Evolutionary conservation across 2,329 filamentous ascomycete species (phyloP).

Genomic region (Penicillium thymicola): DNA sequence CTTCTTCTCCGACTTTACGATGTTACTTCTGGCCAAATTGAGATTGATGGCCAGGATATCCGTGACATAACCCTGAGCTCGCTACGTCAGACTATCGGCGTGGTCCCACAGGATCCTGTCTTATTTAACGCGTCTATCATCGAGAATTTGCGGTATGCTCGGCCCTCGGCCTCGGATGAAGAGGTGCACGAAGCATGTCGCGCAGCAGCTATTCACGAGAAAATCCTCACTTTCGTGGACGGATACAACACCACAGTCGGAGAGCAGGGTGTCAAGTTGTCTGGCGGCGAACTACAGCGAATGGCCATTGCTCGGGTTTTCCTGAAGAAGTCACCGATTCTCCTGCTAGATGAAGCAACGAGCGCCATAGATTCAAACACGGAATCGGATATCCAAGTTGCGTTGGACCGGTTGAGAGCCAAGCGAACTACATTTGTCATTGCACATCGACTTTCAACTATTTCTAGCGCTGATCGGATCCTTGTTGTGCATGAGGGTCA

Average conservation of each 20-base stretch:
- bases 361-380: constrained; percentile 40
- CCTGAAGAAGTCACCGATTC: constrained; percentile 38
- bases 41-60: constrained; percentile 55
- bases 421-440: constrained; percentile 35
- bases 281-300: constrained; percentile 44
- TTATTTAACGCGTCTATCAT: constrained; percentile 64
- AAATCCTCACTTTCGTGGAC: constrained; percentile 38
- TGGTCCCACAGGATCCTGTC: constrained; percentile 62
- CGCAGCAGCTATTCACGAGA: constrained; percentile 36
- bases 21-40: constrained; percentile 46
- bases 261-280: constrained; percentile 34
- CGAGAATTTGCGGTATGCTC: constrained; percentile 62
- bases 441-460: constrained; percentile 40
- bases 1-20: constrained; percentile 55
- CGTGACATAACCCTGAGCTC: constrained; percentile 56
- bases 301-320: constrained; percentile 45
- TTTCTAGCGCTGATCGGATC: constrained; percentile 27
- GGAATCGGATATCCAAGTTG: constrained; percentile 26
- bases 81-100: constrained; percentile 56
- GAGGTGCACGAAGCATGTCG: constrained; percentile 35
- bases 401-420: constrained; percentile 15
- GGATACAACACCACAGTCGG: constrained; percentile 37
- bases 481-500: constrained; percentile 40
- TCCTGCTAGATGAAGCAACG: constrained; percentile 47
- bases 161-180: constrained; percentile 29